Base-by-base conservation (phyloP, 2,329 filamentous ascomycete species). In the Cadophora gregata region DNA sequence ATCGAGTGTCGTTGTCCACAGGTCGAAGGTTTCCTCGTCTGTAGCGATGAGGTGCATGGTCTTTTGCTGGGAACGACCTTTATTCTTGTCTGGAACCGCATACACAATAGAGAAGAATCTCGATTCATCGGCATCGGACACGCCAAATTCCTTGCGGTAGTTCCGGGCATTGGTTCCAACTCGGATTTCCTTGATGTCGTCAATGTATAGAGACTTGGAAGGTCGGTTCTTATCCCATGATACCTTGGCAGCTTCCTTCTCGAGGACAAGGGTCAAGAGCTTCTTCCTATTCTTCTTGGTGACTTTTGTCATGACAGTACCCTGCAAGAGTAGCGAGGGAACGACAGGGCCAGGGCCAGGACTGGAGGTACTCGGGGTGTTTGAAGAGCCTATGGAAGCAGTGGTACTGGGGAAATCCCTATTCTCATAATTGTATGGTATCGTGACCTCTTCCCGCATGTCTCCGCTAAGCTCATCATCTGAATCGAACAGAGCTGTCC, bases 61-160 rank as follows among this genome's bases (percentile, higher is more conserved):
- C 78, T 97, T 97, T 74, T 86, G 83, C 48, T 62, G 60, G 6
- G 82, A 79, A 27, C 84, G 81, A 53, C 88, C 90, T 76, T 93
- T 95, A 9, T 90, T 90, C 68, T 90, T 90, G 72, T 93, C 91
- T 0, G 91, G 89, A 45, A 93, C 86, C 0, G 88, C 87, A 78
- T 97, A 97, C 62, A 97, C 86, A 71, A 99, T 93, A 31, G 94
- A 96, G 75, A 98, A 95, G 86, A 94, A 97, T 16, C 88, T 87
- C 8, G 84, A 80, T 73, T 94, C 90, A 47, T 88, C 86, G 6
- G 86, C 81, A 61, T 90, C 86, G 0, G 89, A 81, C 25, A 96
- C 82, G 47, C 88, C 87, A 75, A 91, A 92, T 78, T 97, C 94
- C 74, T 95, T 89, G 50, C 93, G 90, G 77, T 97, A 97, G 77